phyloP scores from a whole-genome alignment of 345 rosid species.

The Cardamine chenopodiifolia region DNA sequence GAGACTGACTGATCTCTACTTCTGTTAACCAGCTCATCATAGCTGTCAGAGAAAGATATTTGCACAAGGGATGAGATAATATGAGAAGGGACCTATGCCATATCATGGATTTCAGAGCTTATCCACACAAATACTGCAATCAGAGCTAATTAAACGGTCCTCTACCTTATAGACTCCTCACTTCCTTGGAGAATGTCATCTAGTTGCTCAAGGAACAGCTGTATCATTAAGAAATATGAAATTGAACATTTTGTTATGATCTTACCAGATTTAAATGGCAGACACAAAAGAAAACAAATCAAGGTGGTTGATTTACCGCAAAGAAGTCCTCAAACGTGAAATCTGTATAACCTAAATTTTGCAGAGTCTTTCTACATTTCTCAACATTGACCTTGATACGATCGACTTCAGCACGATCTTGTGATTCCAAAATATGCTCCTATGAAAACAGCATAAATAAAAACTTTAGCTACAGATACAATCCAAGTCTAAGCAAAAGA shows the following conservation, averaged over 20 bases:
- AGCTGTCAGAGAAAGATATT: constrained; percentile 54
- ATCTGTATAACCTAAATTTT: constrained; percentile 85
- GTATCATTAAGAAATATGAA: constrained; percentile 41
- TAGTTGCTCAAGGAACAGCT: constrained; percentile 96
- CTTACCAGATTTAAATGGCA: not conserved
- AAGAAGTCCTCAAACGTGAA: constrained; percentile 98
- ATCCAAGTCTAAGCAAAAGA: constrained; percentile 25
- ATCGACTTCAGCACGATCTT: constrained; percentile 81
- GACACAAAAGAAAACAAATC: not conserved
- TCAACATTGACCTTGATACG: constrained; percentile 82
- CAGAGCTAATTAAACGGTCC: not conserved
- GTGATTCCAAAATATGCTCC: constrained; percentile 87
- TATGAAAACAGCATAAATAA: constrained; percentile 36
- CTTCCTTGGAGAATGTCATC: constrained; percentile 81
- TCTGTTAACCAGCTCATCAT: constrained; percentile 74
- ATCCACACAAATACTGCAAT: constrained; percentile 16
- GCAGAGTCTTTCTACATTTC: constrained; percentile 89
- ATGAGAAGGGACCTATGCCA: constrained; percentile 18
- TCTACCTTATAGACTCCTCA: constrained; percentile 73
- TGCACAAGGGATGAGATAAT: constrained; percentile 4
- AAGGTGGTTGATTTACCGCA: constrained; percentile 52
- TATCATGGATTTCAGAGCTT: constrained; percentile 14
- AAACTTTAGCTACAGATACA: constrained; percentile 20
- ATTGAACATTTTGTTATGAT: not conserved
- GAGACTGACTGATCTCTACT: constrained; percentile 91